Percentiles rank a stretch among this genome's conserved stretches.
Evolutionary conservation across 2,329 filamentous ascomycete genomes (phyloP).

Genomic region (Diaporthe longicolla): DNA sequence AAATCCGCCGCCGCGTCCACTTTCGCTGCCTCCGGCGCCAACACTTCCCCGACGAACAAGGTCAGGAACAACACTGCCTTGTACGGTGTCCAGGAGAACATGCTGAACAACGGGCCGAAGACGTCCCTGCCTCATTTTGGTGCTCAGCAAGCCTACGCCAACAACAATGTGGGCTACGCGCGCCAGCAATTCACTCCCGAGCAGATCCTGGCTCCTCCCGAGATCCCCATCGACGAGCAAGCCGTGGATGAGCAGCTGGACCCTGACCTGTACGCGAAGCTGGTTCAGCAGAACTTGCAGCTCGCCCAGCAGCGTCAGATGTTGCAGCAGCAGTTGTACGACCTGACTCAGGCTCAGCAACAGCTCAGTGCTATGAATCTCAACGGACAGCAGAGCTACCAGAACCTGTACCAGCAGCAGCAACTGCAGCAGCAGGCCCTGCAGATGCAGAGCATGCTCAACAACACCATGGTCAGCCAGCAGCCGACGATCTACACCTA

Average conservation of each 20-base stretch:
- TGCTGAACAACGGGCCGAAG: constrained; percentile 66
- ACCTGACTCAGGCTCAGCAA: constrained; percentile 85
- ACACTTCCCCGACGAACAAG: constrained; percentile 55
- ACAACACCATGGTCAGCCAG: constrained; percentile 69
- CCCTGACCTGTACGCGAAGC: constrained; percentile 86
- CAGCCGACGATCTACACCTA: constrained; percentile 82
- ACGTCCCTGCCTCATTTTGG: constrained; percentile 64
- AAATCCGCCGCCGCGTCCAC: constrained; percentile 83
- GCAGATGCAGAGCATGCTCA: constrained; percentile 69
- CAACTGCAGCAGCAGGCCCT: constrained; percentile 71
- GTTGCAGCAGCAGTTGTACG: constrained; percentile 92
- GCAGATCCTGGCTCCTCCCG: constrained; percentile 87
- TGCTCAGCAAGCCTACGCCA: constrained; percentile 50
- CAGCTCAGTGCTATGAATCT: constrained; percentile 85
- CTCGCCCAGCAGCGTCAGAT: constrained; percentile 95
- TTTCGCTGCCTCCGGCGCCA: constrained; percentile 65
- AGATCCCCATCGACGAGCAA: constrained; percentile 80
- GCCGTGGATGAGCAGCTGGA: constrained; percentile 80
- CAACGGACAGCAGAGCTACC: constrained; percentile 72
- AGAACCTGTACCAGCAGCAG: constrained; percentile 66
- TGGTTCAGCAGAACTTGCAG: constrained; percentile 92
- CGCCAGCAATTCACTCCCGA: constrained; percentile 80
- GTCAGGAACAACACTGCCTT: constrained; percentile 59
- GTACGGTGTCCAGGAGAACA: constrained; percentile 60
- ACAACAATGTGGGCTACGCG: constrained; percentile 44